phyloP scores from a whole-genome alignment of 1,284 basidiomycete species.

The Tausonia pullulans region DNA sequence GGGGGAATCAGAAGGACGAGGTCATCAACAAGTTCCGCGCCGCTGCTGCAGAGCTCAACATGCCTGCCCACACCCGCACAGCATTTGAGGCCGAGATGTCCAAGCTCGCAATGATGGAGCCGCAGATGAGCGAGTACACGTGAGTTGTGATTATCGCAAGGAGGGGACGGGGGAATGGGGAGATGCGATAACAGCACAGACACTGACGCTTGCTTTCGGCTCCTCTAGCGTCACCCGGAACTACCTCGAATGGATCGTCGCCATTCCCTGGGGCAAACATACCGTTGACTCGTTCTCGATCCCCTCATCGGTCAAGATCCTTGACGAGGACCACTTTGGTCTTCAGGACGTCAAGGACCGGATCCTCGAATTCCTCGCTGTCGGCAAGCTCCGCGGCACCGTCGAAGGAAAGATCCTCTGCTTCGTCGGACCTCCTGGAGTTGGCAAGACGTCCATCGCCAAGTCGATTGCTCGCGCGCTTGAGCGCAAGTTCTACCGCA shows the following conservation, averaged over 20 bases:
- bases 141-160: slow-evolving; percentile 19
- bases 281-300: slow-evolving; percentile 91
- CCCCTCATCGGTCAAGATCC: slow-evolving; percentile 65
- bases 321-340: slow-evolving; percentile 96
- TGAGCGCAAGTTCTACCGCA: slow-evolving; percentile 81
- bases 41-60: slow-evolving; percentile 70
- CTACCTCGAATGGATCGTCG: slow-evolving; percentile 91
- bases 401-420: slow-evolving; percentile 99
- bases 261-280: slow-evolving; percentile 94
- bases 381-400: slow-evolving; percentile 88
- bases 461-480: slow-evolving; percentile 74
- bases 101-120: slow-evolving; percentile 85
- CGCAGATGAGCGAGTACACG: slow-evolving; percentile 83
- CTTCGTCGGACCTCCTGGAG: slow-evolving; percentile 91
- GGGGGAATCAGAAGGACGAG: slow-evolving; percentile 72
- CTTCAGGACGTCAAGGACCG: slow-evolving; percentile 92
- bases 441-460: slow-evolving; percentile 88
- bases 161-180: no score
- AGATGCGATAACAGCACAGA: no score
- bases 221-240: slow-evolving; percentile 70
- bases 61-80: slow-evolving; percentile 86
- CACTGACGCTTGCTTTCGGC: not conserved
- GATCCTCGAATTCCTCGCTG: slow-evolving; percentile 95
- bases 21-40: slow-evolving; percentile 83
- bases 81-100: slow-evolving; percentile 95